Percentiles rank a stretch among this genome's conserved stretches.
Conservation (phyloP, 108 stramenopile genomes). For the Parietichytrium sp. region DNA sequence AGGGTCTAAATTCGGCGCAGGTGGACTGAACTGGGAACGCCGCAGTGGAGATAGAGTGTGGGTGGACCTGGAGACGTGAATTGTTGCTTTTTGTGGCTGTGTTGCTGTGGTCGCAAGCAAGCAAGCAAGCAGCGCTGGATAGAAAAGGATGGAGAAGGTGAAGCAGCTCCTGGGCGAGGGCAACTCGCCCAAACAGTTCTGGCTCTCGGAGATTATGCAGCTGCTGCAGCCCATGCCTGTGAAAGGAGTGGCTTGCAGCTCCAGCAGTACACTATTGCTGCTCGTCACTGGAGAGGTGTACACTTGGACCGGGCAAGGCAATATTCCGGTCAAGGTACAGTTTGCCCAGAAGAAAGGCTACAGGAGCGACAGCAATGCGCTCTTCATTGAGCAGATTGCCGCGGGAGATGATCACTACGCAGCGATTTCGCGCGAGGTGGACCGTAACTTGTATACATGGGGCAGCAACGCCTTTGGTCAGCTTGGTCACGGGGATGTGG, state of each 20-base stretch:
- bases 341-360: not conserved
- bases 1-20: no score
- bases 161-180: no score
- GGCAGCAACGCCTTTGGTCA: not conserved
- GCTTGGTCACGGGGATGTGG: not conserved
- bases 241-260: not conserved
- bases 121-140: no score
- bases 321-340: not conserved
- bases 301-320: not conserved
- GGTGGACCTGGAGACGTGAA: no score
- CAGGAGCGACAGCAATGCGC: not conserved
- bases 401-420: conserved; percentile 33
- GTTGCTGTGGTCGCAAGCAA: no score
- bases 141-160: no score
- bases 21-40: no score
- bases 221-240: not conserved
- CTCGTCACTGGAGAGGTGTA: conserved; percentile 18
- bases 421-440: not conserved
- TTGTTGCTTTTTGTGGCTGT: no score
- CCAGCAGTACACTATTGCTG: not conserved
- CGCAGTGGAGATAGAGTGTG: no score
- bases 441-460: conserved; percentile 10
- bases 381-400: not conserved
- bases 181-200: no score
- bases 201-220: not conserved